Conservation (phyloP, 768 basidiomycete species). For the Cubamyces sp. region DNA sequence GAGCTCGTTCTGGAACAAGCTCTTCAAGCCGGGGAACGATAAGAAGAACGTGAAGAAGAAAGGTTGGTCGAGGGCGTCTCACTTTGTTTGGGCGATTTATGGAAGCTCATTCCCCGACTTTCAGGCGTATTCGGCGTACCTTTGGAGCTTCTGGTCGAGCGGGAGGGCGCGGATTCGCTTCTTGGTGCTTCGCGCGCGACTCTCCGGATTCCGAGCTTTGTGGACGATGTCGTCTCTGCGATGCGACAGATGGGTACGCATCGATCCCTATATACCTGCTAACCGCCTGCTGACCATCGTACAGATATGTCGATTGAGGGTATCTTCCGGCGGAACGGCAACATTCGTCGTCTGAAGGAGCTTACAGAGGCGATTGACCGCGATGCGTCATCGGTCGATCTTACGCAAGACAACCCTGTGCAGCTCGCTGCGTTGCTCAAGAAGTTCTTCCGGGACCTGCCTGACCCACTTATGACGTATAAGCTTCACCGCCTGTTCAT, state of each 20-base stretch:
- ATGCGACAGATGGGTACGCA: conserved; percentile 98
- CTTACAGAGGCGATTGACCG: conserved; percentile 92
- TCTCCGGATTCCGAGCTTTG: conserved; percentile 92
- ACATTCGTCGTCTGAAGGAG: conserved; percentile 91
- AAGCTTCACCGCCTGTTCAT: conserved; percentile 89
- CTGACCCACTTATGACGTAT: conserved; percentile 95
- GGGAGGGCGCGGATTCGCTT: conserved; percentile 94
- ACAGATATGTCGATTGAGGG: conserved; percentile 99
- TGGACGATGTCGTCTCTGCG: conserved; percentile 96
- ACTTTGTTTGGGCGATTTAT: background rate
- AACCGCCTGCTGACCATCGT: conserved; percentile 3
- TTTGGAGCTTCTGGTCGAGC: conserved; percentile 89
- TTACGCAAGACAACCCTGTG: conserved; percentile 93
- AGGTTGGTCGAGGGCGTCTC: conserved; percentile 46
- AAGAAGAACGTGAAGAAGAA: conserved; percentile 93
- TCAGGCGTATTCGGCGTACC: conserved; percentile 92
- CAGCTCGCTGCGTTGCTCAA: conserved; percentile 96
- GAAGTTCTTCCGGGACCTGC: conserved; percentile 94
- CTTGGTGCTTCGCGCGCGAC: conserved; percentile 86
- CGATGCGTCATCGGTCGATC: conserved; percentile 90
- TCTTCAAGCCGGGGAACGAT: conserved; percentile 83
- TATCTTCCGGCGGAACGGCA: conserved; percentile 98
- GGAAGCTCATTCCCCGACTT: conserved; percentile 10
- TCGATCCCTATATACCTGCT: background rate
- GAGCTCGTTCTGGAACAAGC: conserved; percentile 92